phyloP scores from a whole-genome alignment of 176 grass and related monocot species.

The Echinochloa phyllopogon region DNA sequence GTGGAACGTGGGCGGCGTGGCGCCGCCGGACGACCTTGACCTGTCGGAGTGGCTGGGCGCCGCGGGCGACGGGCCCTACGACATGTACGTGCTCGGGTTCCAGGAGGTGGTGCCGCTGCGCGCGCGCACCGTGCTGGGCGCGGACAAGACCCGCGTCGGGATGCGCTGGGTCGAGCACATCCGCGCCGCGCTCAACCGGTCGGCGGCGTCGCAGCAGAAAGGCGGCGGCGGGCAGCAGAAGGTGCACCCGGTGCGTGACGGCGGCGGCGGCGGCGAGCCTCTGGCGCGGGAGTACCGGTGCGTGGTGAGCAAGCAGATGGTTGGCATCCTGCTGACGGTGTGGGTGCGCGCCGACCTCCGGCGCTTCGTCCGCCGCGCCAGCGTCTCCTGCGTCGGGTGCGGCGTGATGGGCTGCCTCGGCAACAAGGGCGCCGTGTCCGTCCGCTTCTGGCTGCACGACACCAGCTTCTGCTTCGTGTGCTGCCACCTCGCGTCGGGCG shows the following conservation, averaged over 20 bases:
- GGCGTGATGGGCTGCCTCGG: slow-evolving; percentile 94
- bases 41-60: slow-evolving; percentile 92
- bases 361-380: slow-evolving; percentile 61
- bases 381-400: slow-evolving; percentile 86
- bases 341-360: slow-evolving; percentile 82
- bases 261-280: slow-evolving; percentile 20
- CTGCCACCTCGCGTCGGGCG: slow-evolving; percentile 79
- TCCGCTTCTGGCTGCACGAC: slow-evolving; percentile 61
- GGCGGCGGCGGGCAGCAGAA: slow-evolving; percentile 29
- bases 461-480: slow-evolving; percentile 80
- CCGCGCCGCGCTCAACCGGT: slow-evolving; percentile 69
- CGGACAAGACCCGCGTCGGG: slow-evolving; percentile 72
- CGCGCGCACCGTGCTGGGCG: slow-evolving; percentile 81
- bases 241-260: slow-evolving; percentile 47
- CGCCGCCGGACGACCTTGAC: slow-evolving; percentile 68
- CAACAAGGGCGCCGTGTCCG: slow-evolving; percentile 83
- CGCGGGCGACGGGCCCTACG: slow-evolving; percentile 60
- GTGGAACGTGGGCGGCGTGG: slow-evolving; percentile 91
- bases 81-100: slow-evolving; percentile 93
- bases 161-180: slow-evolving; percentile 85
- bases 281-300: slow-evolving; percentile 55
- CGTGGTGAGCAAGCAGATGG: slow-evolving; percentile 98
- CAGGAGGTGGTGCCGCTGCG: slow-evolving; percentile 94
- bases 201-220: background rate
- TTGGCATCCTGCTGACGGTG: slow-evolving; percentile 80